Evolutionary conservation across 495 filamentous ascomycete species (phyloP).

Genomic region (Patellaria atrata): DNA sequence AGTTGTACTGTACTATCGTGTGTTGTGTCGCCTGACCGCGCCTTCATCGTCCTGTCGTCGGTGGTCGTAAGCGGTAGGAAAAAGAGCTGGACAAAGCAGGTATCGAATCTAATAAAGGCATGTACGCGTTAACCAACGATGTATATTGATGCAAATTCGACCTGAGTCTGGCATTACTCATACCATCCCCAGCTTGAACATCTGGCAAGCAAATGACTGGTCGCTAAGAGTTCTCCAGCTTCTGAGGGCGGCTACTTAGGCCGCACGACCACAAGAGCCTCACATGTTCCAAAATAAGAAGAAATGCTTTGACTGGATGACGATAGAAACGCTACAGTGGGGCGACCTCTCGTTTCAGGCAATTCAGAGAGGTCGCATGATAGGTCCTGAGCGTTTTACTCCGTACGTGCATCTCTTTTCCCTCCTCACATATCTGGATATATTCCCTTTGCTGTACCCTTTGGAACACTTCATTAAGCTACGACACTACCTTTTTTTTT

Average conservation of each 20-base stretch:
- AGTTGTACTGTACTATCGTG: too few species aligned
- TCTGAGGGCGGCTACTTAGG: slow-evolving; percentile 16
- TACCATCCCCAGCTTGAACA: slow-evolving; percentile 13
- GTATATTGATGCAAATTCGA: too few species aligned
- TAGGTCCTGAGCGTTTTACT: slow-evolving; percentile 17
- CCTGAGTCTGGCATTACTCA: slow-evolving; percentile 15
- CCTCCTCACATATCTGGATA: slow-evolving; percentile 14
- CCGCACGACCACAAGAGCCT: slow-evolving; percentile 8
- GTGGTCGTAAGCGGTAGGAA: too few species aligned
- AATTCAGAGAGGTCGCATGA: slow-evolving; percentile 15
- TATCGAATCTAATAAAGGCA: too few species aligned
- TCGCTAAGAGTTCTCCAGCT: slow-evolving; percentile 6
- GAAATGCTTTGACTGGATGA: slow-evolving; percentile 12
- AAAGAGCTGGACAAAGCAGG: too few species aligned
- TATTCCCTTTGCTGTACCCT: slow-evolving; percentile 5
- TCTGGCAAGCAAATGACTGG: slow-evolving; percentile 17
- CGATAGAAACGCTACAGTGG: slow-evolving; percentile 18
- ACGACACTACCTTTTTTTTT: neutral
- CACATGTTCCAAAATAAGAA: slow-evolving; percentile 19
- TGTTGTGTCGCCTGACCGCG: too few species aligned
- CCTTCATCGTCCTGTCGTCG: too few species aligned
- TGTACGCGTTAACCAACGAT: too few species aligned
- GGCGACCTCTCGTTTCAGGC: slow-evolving; percentile 8
- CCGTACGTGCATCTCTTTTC: slow-evolving; percentile 20
- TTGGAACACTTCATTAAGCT: slow-evolving; percentile 6